Evolutionary conservation across 106 monocot genomes (phyloP).

Genomic region (Phalaenopsis equestris): DNA sequence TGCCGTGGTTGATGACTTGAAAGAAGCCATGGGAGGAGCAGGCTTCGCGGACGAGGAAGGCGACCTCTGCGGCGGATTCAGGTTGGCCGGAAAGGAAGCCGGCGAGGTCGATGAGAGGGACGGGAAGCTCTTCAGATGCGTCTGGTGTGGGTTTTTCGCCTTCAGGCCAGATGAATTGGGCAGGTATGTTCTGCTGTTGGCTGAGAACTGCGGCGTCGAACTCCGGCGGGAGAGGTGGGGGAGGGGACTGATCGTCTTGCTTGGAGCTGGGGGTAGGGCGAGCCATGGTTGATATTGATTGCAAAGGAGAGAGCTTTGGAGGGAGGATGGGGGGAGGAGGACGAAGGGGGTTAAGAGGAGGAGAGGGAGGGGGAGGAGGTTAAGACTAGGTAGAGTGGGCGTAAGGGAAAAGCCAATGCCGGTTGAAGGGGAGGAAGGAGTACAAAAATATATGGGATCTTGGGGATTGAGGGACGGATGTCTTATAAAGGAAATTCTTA

Average conservation of each 20-base stretch:
- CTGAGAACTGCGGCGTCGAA: slow-evolving; percentile 36
- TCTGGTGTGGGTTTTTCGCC: slow-evolving; percentile 28
- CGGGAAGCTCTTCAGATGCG: slow-evolving; percentile 25
- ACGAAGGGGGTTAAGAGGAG: not conserved
- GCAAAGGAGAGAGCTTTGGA: no score
- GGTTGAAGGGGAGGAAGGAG: not conserved
- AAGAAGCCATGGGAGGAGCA: slow-evolving; percentile 84
- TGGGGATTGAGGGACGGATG: not conserved
- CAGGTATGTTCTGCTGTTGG: slow-evolving; percentile 29
- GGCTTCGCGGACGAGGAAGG: slow-evolving; percentile 21
- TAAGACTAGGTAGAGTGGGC: not conserved
- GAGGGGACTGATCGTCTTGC: not conserved
- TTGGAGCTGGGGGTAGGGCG: not conserved
- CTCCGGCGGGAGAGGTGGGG: slow-evolving; percentile 5
- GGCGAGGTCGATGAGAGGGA: slow-evolving; percentile 61
- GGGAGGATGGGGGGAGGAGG: not conserved
- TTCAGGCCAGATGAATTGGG: slow-evolving; percentile 43
- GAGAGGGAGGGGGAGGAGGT: not conserved
- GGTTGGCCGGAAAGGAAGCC: slow-evolving; percentile 14
- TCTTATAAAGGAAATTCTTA: not conserved
- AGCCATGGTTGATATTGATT: slow-evolving; percentile 1
- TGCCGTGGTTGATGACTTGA: slow-evolving; percentile 73
- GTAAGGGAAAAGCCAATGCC: not conserved
- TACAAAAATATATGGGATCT: slow-evolving; percentile 1
- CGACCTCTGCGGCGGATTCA: slow-evolving; percentile 7